phyloP scores from a whole-genome alignment of 2,329 filamentous ascomycete genomes.

The Fusarium anthophilum region DNA sequence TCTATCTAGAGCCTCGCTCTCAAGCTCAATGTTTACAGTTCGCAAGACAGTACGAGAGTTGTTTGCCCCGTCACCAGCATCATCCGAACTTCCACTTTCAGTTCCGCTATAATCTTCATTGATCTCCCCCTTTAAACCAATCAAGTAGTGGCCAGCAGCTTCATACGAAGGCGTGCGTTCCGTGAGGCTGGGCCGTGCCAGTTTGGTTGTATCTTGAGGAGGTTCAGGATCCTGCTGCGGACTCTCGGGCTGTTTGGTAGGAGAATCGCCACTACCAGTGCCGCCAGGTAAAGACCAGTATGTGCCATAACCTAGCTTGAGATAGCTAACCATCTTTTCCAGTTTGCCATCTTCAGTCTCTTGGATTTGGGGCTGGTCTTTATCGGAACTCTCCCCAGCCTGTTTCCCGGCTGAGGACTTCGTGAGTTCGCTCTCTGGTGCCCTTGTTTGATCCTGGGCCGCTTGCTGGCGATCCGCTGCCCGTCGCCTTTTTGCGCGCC shows the following conservation, averaged over 20 bases:
- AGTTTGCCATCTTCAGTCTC: slow-evolving; percentile 51
- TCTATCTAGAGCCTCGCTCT: slow-evolving; percentile 52
- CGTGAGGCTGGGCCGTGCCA: slow-evolving; percentile 9
- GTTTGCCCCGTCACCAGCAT: slow-evolving; percentile 45
- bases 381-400: neutral
- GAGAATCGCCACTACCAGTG: slow-evolving; percentile 20
- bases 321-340: slow-evolving; percentile 68
- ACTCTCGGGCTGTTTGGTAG: slow-evolving; percentile 22
- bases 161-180: slow-evolving; percentile 42
- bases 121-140: slow-evolving; percentile 74
- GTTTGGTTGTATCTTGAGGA: slow-evolving; percentile 10
- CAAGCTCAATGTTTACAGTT: slow-evolving; percentile 73
- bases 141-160: slow-evolving; percentile 64
- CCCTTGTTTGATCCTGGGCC: neutral
- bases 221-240: slow-evolving; percentile 22
- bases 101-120: slow-evolving; percentile 54
- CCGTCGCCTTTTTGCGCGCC: slow-evolving; percentile 58
- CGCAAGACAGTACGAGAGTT: slow-evolving; percentile 69
- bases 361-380: slow-evolving; percentile 27
- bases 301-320: slow-evolving; percentile 75
- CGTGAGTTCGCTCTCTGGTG: neutral
- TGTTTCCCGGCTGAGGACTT: neutral
- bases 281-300: slow-evolving; percentile 64
- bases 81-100: slow-evolving; percentile 46
- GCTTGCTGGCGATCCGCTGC: slow-evolving; percentile 22